Base-by-base conservation (phyloP, 1,284 basidiomycete species). In the Melanopsichium pennsylvanicum region DNA sequence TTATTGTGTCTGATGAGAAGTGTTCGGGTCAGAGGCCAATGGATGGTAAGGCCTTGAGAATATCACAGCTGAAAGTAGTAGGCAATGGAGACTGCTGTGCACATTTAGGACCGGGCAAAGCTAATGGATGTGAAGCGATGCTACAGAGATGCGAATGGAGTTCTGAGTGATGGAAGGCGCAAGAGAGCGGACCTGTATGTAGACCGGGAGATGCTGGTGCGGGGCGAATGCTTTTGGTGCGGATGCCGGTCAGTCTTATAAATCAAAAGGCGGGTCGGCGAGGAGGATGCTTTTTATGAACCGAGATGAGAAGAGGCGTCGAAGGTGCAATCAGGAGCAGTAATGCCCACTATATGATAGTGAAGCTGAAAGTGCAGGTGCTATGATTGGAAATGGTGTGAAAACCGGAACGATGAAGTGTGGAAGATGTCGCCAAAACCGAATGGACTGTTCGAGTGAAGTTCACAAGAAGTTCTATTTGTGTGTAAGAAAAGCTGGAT, bases 31-130 rank as follows among this genome's bases (percentile, higher is more conserved):
- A n/a, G n/a, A n/a, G n/a, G n/a, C n/a, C n/a, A n/a, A n/a, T n/a
- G n/a, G n/a, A n/a, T n/a, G n/a, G n/a, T n/a, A n/a, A n/a, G n/a
- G n/a, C n/a, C n/a, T n/a, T n/a, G n/a, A n/a, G n/a, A n/a, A n/a
- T n/a, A 44, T 54, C 44, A 60, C 18, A 60, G 45, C 35, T 22
- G 50, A 48, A 36, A 29, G 44, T 44, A 36, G 45, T 36, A 29
- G 40, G 42, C 8, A 11, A 16, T 26, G 46, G 22, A n/a, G n/a
- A n/a, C 35, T 45, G 40, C 35, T 25, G 36, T 39, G 41, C 35
- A 40, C 50, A 52, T 52, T 34, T 38, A 52, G n/a, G 50, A 8
- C 13, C 35, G 38, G 41, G 50, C 40, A 21, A 18, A 39, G 38
- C 26, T 35, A 26, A 19, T 29, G 13, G 23, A 26, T 44, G 12